Evolutionary conservation across 75 land plant genomes (phyloP).

Genomic region (Picea sitchensis): DNA sequence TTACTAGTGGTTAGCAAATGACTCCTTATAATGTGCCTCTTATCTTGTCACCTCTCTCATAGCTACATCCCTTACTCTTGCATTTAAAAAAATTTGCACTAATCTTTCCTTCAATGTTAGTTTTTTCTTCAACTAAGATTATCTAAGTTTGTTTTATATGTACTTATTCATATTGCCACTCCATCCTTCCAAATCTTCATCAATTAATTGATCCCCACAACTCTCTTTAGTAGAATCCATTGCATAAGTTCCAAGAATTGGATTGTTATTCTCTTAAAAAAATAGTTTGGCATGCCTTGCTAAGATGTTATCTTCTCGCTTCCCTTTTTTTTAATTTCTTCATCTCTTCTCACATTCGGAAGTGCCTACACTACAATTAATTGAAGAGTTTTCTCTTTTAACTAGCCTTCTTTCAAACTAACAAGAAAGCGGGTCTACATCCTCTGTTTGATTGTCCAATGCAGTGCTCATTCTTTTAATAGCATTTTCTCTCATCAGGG

Average conservation of each 20-base stretch:
- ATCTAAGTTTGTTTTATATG: constrained; percentile 36
- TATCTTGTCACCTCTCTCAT: constrained; percentile 40
- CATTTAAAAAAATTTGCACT: constrained; percentile 43
- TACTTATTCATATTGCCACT: neutral
- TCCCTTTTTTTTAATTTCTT: constrained; percentile 29
- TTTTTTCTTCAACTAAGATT: constrained; percentile 69
- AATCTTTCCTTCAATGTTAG: constrained; percentile 60
- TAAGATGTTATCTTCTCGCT: constrained; percentile 17
- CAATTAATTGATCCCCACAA: constrained; percentile 16
- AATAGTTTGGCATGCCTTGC: constrained; percentile 42
- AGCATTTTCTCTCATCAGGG: neutral
- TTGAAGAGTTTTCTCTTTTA: neutral
- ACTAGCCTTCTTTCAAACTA: neutral
- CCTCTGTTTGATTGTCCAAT: neutral
- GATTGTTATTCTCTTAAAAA: constrained; percentile 64
- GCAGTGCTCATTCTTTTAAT: neutral
- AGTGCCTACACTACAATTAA: constrained; percentile 59
- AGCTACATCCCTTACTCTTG: constrained; percentile 39
- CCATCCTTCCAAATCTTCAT: constrained; percentile 25
- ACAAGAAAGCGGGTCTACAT: constrained; percentile 2
- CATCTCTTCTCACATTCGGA: constrained; percentile 72
- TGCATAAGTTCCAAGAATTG: constrained; percentile 59
- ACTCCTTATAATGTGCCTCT: constrained; percentile 59
- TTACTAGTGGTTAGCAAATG: constrained; percentile 3
- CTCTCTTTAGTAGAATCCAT: constrained; percentile 56